These are phyloP conservation scores for Pulveroboletus sp. DNA, from an alignment of 768 basidiomycete species.

Conservation along the genomic window DNA sequence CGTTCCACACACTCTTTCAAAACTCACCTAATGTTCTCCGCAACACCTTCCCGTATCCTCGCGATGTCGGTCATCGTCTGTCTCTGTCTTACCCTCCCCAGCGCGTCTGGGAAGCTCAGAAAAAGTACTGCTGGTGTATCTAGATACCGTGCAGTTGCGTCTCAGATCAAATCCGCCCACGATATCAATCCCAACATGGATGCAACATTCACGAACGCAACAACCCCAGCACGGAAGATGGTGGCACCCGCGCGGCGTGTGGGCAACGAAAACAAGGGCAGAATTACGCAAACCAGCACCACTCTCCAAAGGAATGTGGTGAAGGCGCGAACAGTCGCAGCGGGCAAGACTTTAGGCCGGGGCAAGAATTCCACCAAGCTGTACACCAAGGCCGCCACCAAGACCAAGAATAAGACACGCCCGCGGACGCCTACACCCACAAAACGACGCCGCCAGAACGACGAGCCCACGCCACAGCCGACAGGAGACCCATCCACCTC, in stretches of 20 bases:
- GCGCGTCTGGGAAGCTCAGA: conserved; percentile 2
- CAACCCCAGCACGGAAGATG: no score
- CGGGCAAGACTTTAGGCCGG: no score
- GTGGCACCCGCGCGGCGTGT: background rate
- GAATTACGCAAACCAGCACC: background rate
- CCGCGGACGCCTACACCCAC: conserved; percentile 14
- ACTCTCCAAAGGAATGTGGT: background rate
- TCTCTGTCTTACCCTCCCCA: conserved; percentile 5
- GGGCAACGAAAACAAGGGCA: background rate
- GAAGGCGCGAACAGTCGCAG: background rate
- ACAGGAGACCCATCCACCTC: conserved; percentile 31
- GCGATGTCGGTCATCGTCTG: conserved; percentile 10
- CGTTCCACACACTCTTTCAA: background rate
- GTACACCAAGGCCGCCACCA: no score
- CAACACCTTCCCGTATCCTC: conserved; percentile 11
- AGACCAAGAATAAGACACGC: background rate
- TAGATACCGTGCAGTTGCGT: background rate
- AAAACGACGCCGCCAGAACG: conserved; percentile 19
- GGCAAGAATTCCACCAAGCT: no score
- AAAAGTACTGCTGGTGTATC: background rate
- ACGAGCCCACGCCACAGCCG: conserved; percentile 39
- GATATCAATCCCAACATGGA: conserved; percentile 1
- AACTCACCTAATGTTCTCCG: conserved; percentile 6
- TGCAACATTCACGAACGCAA: conserved; percentile 1
- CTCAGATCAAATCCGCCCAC: background rate